Conservation (phyloP, 805 yeast genomes). For the Saccharomyces eubayanus region DNA sequence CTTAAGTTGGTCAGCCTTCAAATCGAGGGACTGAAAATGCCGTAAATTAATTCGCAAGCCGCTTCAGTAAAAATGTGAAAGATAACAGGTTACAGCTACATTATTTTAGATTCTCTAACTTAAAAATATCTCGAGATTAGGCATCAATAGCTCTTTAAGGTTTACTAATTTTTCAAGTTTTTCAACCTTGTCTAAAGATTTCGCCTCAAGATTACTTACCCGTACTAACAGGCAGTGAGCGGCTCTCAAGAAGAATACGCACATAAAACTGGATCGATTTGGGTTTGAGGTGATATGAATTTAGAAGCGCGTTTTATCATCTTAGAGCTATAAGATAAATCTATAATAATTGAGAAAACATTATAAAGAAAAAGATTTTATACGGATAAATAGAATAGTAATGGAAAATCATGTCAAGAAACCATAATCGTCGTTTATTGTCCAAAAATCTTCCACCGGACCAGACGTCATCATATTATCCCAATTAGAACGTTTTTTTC, state of each 20-base stretch:
- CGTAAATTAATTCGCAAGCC: not conserved
- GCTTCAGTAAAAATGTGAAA: no score
- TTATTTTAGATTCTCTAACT: not conserved
- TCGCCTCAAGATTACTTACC: not conserved
- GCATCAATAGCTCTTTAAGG: not conserved
- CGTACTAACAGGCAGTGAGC: not conserved
- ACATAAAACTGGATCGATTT: not conserved
- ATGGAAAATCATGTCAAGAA: constrained; percentile 32
- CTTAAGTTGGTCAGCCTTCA: not conserved
- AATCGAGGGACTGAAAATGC: not conserved
- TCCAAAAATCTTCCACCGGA: constrained; percentile 42
- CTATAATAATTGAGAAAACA: not conserved
- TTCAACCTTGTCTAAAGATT: not conserved
- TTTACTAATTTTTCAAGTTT: not conserved
- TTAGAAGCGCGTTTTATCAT: not conserved
- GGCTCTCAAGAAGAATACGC: not conserved
- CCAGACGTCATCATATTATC: constrained; percentile 6
- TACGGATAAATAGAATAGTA: not conserved
- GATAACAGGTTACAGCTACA: not conserved
- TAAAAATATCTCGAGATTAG: not conserved
- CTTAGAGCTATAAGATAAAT: not conserved
- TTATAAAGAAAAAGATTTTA: not conserved
- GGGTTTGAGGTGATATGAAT: not conserved
- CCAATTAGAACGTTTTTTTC: not conserved
- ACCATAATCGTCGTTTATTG: constrained; percentile 41